Conservation (phyloP, 129 eudicot species). For the Pittosporum tobira region DNA sequence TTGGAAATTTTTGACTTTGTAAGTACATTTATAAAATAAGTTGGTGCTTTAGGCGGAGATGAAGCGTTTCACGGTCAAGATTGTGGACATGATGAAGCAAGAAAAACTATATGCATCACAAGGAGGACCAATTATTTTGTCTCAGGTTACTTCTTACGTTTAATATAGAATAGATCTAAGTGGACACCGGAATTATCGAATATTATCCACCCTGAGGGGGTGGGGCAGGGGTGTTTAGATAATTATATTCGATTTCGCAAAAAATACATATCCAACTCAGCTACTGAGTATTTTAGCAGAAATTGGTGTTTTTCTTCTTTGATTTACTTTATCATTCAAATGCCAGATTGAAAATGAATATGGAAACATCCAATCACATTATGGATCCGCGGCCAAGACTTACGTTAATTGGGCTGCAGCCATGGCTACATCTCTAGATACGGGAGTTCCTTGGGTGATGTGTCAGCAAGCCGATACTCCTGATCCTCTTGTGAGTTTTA, state of each 20-base stretch:
- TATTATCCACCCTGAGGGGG: too few species aligned
- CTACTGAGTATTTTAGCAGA: too few species aligned
- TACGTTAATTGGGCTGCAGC: conserved; percentile 85
- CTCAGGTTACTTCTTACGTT: conserved; percentile 59
- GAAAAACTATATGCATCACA: conserved; percentile 57
- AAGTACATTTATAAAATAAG: not conserved
- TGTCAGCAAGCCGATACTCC: conserved; percentile 93
- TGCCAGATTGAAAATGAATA: conserved; percentile 86
- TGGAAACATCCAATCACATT: conserved; percentile 50
- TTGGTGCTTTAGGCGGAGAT: conserved; percentile 73
- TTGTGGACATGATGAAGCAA: conserved; percentile 52
- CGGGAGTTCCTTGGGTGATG: conserved; percentile 99
- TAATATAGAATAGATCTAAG: not conserved
- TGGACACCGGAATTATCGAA: too few species aligned
- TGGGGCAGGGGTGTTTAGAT: too few species aligned
- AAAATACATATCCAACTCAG: too few species aligned
- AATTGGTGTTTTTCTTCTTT: not conserved
- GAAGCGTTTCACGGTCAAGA: conserved; percentile 78
- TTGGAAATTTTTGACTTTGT: not conserved
- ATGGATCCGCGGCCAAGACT: conserved; percentile 47
- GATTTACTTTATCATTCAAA: not conserved
- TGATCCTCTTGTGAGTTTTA: conserved; percentile 51
- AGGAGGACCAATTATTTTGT: conserved; percentile 85
- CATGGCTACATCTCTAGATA: conserved; percentile 75
- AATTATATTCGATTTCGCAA: not conserved